These are phyloP conservation scores for Marasmius sp. DNA, from an alignment of 1,284 basidiomycete species.

Conservation along the genomic window DNA sequence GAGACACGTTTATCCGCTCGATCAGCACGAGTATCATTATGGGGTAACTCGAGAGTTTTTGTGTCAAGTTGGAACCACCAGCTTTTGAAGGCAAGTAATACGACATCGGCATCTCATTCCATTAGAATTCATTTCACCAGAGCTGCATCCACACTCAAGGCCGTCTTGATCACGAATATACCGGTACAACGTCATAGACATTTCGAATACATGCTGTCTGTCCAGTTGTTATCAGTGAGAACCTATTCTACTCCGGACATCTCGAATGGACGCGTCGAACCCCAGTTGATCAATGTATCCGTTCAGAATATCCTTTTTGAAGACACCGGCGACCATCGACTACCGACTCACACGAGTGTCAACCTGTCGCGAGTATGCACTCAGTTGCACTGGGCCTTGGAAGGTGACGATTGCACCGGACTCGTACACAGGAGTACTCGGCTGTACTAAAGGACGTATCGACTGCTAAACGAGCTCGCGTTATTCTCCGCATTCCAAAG, in stretches of 20 bases:
- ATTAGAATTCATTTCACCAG: not conserved
- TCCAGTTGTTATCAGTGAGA: not conserved
- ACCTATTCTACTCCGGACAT: not conserved
- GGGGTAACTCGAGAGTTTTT: not conserved
- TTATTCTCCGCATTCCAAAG: not conserved
- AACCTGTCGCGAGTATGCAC: not conserved
- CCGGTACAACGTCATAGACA: not conserved
- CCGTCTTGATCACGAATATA: not conserved
- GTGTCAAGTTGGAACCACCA: not conserved
- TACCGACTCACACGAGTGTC: not conserved
- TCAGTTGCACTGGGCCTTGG: not conserved
- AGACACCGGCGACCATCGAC: not conserved
- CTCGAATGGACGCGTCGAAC: not conserved
- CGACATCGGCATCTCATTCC: not conserved
- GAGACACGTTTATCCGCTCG: not conserved
- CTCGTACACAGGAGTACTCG: not conserved
- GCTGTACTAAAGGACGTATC: not conserved
- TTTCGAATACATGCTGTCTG: not conserved
- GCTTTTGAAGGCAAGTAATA: not conserved
- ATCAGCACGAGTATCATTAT: not conserved
- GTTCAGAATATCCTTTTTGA: not conserved
- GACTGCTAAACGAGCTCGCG: not conserved
- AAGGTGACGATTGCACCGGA: not conserved
- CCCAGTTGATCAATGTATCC: not conserved
- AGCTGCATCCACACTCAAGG: not conserved